phyloP scores from a whole-genome alignment of 2,329 filamentous ascomycete species.

The Fusarium caatingaense region DNA sequence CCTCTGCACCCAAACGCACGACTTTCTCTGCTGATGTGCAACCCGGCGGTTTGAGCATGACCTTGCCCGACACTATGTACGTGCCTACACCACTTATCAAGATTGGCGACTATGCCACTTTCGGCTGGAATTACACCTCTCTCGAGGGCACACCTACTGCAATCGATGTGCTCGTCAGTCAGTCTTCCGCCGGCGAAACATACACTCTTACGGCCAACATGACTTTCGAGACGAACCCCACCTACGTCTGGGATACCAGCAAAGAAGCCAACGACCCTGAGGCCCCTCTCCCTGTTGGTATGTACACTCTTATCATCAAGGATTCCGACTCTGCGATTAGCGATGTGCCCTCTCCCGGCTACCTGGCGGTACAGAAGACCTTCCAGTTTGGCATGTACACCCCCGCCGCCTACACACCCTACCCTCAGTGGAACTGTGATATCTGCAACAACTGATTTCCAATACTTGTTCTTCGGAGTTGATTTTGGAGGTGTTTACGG shows the following conservation, averaged over 20 bases:
- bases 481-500: slow-evolving; percentile 25
- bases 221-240: slow-evolving; percentile 63
- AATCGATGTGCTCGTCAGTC: slow-evolving; percentile 69
- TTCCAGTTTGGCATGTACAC: slow-evolving; percentile 71
- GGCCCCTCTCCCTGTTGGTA: slow-evolving; percentile 62
- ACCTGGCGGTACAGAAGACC: slow-evolving; percentile 60
- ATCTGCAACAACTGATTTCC: slow-evolving; percentile 65
- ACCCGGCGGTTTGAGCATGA: slow-evolving; percentile 64
- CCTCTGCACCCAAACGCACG: slow-evolving; percentile 49
- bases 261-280: slow-evolving; percentile 59
- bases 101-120: slow-evolving; percentile 69
- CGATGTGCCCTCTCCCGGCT: slow-evolving; percentile 65
- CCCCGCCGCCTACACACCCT: slow-evolving; percentile 61
- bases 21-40: slow-evolving; percentile 60
- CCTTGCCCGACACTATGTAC: slow-evolving; percentile 60
- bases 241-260: slow-evolving; percentile 69
- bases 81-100: slow-evolving; percentile 65
- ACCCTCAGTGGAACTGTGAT: slow-evolving; percentile 65
- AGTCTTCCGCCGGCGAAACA: slow-evolving; percentile 62
- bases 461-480: slow-evolving; percentile 45
- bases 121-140: slow-evolving; percentile 74
- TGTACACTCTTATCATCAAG: slow-evolving; percentile 72
- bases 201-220: slow-evolving; percentile 74
- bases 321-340: slow-evolving; percentile 65
- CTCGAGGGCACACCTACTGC: slow-evolving; percentile 68